Percentiles rank a stretch among this genome's conserved stretches.
Conservation (phyloP, 2,329 filamentous ascomycete species). For the Penicillium sp. region DNA sequence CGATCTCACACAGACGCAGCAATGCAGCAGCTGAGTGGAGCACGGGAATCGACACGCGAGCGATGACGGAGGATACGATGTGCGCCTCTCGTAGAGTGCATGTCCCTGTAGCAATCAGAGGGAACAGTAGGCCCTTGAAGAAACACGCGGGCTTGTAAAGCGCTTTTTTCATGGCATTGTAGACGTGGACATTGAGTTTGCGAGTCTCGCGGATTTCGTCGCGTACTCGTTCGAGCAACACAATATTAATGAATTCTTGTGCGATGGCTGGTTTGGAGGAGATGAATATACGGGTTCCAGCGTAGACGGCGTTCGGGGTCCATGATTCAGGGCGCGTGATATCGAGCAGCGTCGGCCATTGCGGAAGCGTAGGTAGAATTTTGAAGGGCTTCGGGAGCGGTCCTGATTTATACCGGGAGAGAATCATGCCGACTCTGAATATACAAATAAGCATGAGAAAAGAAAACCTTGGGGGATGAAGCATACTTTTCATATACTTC, state of each 20-base stretch:
- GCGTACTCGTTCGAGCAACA: slow-evolving; percentile 84
- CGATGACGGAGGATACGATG: slow-evolving; percentile 82
- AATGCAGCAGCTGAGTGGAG: slow-evolving; percentile 89
- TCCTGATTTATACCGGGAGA: slow-evolving; percentile 93
- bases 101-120: slow-evolving; percentile 76
- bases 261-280: slow-evolving; percentile 75
- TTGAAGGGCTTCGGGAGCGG: slow-evolving; percentile 97
- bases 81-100: slow-evolving; percentile 89
- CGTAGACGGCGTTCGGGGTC: slow-evolving; percentile 79
- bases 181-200: slow-evolving; percentile 92
- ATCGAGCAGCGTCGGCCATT: slow-evolving; percentile 84
- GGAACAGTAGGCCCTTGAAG: slow-evolving; percentile 95
- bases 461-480: not conserved
- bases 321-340: slow-evolving; percentile 76
- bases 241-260: slow-evolving; percentile 79
- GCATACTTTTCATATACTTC: slow-evolving; percentile 85
- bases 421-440: slow-evolving; percentile 71
- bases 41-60: slow-evolving; percentile 80
- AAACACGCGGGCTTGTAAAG: slow-evolving; percentile 93
- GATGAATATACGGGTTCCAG: slow-evolving; percentile 88
- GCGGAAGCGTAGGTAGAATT: slow-evolving; percentile 83
- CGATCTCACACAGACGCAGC: slow-evolving; percentile 89
- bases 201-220: slow-evolving; percentile 92
- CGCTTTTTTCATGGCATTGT: slow-evolving; percentile 87
- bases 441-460: slow-evolving; percentile 13